Evolutionary conservation across 768 basidiomycete genomes (phyloP).

Genomic region (Piloderma croceum): DNA sequence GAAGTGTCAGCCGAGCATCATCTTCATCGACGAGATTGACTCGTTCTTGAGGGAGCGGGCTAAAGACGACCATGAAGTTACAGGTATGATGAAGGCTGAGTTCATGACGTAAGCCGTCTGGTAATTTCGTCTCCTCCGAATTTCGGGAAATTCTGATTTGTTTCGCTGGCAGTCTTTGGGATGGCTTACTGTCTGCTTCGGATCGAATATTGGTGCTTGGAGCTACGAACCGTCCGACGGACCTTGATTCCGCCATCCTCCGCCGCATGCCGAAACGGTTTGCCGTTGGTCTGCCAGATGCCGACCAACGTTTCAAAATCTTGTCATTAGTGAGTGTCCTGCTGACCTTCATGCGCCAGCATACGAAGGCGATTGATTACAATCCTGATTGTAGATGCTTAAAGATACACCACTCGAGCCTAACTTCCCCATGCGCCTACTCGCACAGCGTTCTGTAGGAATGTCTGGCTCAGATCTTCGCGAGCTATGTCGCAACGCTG

Average conservation of each 20-base stretch:
- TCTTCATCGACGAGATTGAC: conserved; percentile 99
- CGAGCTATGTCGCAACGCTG: conserved; percentile 89
- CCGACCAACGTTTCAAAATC: conserved; percentile 78
- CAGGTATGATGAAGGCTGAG: conserved; percentile 97
- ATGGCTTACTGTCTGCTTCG: conserved; percentile 77
- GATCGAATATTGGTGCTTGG: conserved; percentile 89
- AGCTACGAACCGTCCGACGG: conserved; percentile 92
- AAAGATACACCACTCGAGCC: conserved; percentile 65
- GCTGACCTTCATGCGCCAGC: background rate
- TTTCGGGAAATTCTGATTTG: background rate
- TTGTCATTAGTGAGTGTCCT: conserved; percentile 56
- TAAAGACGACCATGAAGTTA: conserved; percentile 91
- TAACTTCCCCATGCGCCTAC: conserved; percentile 50
- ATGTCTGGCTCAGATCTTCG: conserved; percentile 87
- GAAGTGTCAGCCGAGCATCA: conserved; percentile 92
- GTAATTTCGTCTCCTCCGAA: background rate
- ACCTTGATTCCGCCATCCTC: conserved; percentile 81
- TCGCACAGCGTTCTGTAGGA: conserved; percentile 69
- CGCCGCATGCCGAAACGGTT: conserved; percentile 99
- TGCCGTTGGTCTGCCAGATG: conserved; percentile 73
- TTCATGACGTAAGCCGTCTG: conserved; percentile 72
- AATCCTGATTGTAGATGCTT: conserved; percentile 59
- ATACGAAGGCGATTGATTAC: background rate
- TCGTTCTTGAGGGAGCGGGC: conserved; percentile 87
- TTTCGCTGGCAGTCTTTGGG: conserved; percentile 70